phyloP scores from a whole-genome alignment of 345 rosid species.

The Psidium friedrichsthalianum region DNA sequence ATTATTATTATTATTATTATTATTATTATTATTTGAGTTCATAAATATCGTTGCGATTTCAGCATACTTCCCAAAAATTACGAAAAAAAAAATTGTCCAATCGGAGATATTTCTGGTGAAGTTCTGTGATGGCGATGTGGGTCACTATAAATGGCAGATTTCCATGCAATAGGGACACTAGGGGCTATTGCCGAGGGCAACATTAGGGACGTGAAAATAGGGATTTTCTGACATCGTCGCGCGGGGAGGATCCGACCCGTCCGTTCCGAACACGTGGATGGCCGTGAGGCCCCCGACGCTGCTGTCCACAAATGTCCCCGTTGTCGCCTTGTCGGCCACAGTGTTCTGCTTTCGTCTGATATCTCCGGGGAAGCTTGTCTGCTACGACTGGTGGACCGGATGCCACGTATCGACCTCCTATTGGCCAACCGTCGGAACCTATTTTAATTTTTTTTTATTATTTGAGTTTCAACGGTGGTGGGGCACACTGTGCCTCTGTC shows the following conservation, averaged over 20 bases:
- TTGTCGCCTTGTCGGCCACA: slow-evolving; percentile 85
- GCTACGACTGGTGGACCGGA: slow-evolving; percentile 15
- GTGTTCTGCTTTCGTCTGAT: not conserved
- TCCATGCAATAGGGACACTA: not conserved
- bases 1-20: not conserved
- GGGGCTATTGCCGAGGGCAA: not conserved
- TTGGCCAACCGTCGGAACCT: slow-evolving; percentile 2
- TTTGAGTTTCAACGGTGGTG: not conserved
- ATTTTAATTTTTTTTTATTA: too few relatives aligned
- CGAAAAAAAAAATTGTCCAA: not conserved
- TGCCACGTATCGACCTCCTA: slow-evolving; percentile 25
- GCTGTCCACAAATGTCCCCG: slow-evolving; percentile 42
- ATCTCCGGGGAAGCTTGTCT: slow-evolving; percentile 2
- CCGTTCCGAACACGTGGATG: slow-evolving; percentile 35
- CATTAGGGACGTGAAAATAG: not conserved
- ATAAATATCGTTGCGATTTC: not conserved
- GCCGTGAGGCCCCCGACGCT: slow-evolving; percentile 1
- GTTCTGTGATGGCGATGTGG: not conserved
- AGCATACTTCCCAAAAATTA: not conserved
- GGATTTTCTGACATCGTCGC: not conserved
- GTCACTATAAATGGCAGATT: not conserved
- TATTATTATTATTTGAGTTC: not conserved
- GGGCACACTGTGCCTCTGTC: not conserved
- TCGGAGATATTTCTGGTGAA: not conserved
- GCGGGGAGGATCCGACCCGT: slow-evolving; percentile 19